Evolutionary conservation across 2,329 filamentous ascomycete genomes (phyloP), one percentile per base, ranked within the genome.

Genomic region (Nemania abortiva): DNA sequence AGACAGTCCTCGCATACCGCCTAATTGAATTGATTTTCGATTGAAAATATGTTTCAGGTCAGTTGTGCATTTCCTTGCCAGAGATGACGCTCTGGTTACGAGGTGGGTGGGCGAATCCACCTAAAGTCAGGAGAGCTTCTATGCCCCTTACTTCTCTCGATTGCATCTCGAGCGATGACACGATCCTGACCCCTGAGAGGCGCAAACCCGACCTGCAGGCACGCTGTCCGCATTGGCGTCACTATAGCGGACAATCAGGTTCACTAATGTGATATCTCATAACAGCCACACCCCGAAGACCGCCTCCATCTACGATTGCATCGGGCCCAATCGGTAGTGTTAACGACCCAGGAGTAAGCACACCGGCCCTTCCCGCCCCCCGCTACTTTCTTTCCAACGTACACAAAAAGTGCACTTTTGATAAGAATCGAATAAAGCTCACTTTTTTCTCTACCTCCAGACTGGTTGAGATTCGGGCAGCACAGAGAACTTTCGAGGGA

Each of bases 401-500:
- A 37, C 34, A 42, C 13, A 18, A 11, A 6, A 42, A 9, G 18
- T 42, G 39, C 15, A 18, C 50, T 22, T 47, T 5, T 15, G 37
- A 34, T 29, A 10, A 22, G 50, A 42, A 58, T 18, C 3, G 39
- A 55, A 39, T 60, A 27, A 42, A n/a, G 63, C 70, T 68, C 39
- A 66, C 58, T 20, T 55, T 9, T 18, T 29, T 27, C 24, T 11
- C 49, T 11, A 63, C 37, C 49, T 10, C 63, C 42, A 89, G 87
- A 81, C 91, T 99, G 52, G 93, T 98, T 72, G 96, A 98, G 82
- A 92, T 98, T 73, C 93, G 96, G 72, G 96, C 96, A 13, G 93
- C 95, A 11, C 96, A 99, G 80, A 90, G 96, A 63, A 99, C 96
- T 1, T 99, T 98, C 76, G 96, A 99, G 82, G 96, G 96, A 24